Conservation (phyloP, 257 asterid species). For the Jaltomata sinuosa region DNA sequence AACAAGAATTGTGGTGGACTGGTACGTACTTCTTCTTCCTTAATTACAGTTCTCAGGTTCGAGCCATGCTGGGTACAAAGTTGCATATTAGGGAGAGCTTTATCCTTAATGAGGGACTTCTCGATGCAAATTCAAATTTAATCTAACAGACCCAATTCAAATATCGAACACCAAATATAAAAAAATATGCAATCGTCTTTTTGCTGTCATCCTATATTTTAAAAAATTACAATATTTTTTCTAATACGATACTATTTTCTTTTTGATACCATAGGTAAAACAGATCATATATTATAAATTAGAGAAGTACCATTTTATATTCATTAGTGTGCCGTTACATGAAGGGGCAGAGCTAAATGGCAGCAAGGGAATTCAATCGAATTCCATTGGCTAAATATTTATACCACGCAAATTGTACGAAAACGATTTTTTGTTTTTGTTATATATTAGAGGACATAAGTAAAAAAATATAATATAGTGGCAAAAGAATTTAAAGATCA, state of each 20-base stretch:
- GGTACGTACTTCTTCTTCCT: background rate
- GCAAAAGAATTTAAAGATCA: no score
- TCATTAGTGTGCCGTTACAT: background rate
- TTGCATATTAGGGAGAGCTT: background rate
- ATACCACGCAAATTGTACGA: no score
- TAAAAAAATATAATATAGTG: no score
- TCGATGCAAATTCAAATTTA: rapidly evolving
- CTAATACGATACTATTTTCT: background rate
- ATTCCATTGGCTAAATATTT: background rate
- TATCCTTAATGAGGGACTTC: no score
- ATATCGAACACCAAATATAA: no score
- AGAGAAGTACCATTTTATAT: background rate
- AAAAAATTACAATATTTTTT: background rate
- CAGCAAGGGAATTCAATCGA: background rate
- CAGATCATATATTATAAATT: background rate
- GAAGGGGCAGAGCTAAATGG: background rate
- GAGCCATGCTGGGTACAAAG: rapidly evolving
- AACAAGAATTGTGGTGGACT: background rate
- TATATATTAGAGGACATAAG: no score
- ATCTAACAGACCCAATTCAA: no score
- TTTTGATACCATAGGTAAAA: background rate
- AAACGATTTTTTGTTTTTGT: no score
- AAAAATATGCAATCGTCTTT: no score
- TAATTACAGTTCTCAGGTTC: background rate
- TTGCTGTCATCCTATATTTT: background rate